These are phyloP conservation scores for Royoungia palumana DNA, from an alignment of 768 basidiomycete genomes.

Conservation along the genomic window DNA sequence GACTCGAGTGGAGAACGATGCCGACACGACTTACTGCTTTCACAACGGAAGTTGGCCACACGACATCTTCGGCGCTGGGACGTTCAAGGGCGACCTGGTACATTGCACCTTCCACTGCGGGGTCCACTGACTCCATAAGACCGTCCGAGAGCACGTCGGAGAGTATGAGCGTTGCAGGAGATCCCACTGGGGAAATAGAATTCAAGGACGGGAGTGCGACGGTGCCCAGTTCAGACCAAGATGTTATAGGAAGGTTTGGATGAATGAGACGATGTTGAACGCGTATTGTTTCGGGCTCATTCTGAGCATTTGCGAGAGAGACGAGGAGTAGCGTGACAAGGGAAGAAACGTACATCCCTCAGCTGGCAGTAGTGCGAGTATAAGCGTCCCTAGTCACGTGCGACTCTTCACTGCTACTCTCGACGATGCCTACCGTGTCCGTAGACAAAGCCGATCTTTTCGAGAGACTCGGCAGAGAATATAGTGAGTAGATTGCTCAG, in stretches of 20 bases:
- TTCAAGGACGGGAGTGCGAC: constrained; percentile 21
- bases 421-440: constrained; percentile 85
- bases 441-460: constrained; percentile 96
- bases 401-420: background rate
- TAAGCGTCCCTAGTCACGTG: too few relatives aligned
- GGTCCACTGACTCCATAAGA: constrained; percentile 40
- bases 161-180: constrained; percentile 34
- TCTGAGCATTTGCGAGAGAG: constrained; percentile 11
- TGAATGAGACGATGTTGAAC: constrained; percentile 33
- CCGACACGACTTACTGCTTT: constrained; percentile 53
- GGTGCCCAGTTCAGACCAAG: constrained; percentile 26
- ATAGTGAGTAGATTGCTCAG: constrained; percentile 49
- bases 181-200: constrained; percentile 36
- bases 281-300: constrained; percentile 8
- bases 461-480: constrained; percentile 76
- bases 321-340: constrained; percentile 13
- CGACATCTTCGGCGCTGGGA: constrained; percentile 39
- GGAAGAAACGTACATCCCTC: constrained; percentile 8
- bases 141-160: constrained; percentile 45
- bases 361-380: background rate
- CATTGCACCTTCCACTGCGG: constrained; percentile 41
- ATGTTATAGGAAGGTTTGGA: constrained; percentile 25
- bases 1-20: constrained; percentile 33
- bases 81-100: constrained; percentile 71
- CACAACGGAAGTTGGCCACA: constrained; percentile 32